Percentiles rank a stretch among this genome's conserved stretches.
Evolutionary conservation across 2,329 filamentous ascomycete genomes (phyloP).

Genomic region (Venturia oleaginea): DNA sequence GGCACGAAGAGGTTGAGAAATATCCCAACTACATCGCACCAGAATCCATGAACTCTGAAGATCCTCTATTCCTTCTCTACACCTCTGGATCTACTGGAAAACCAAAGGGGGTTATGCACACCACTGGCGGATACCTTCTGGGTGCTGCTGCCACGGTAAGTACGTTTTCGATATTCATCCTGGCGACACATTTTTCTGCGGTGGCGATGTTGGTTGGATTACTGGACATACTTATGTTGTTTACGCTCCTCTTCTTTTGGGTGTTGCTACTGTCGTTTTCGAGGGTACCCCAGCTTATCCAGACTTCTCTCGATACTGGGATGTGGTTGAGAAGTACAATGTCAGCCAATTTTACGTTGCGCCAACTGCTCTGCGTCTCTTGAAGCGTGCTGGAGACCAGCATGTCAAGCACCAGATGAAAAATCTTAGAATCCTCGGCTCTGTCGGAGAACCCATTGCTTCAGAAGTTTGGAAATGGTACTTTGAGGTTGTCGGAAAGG

Average conservation of each 20-base stretch:
- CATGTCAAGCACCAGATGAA: conserved; percentile 87
- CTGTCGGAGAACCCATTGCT: conserved; percentile 94
- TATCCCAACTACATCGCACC: conserved; percentile 89
- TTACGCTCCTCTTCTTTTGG: conserved; percentile 86
- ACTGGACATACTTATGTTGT: conserved; percentile 98
- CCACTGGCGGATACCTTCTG: conserved; percentile 87
- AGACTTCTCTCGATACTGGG: conserved; percentile 97
- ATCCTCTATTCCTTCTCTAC: conserved; percentile 94
- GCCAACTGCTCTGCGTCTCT: conserved; percentile 79
- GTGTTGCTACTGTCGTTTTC: conserved; percentile 91
- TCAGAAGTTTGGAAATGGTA: conserved; percentile 99
- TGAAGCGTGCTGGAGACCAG: conserved; percentile 92
- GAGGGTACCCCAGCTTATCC: conserved; percentile 97
- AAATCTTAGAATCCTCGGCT: conserved; percentile 80
- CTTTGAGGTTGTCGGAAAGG: conserved; percentile 87
- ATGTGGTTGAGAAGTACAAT: conserved; percentile 89
- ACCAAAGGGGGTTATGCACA: conserved; percentile 98
- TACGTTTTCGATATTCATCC: conserved; percentile 98
- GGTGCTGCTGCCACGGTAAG: conserved; percentile 87
- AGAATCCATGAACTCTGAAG: conserved; percentile 83
- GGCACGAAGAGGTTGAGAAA: conserved; percentile 97
- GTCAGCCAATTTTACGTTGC: conserved; percentile 98
- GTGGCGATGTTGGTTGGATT: conserved; percentile 98
- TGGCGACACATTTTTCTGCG: conserved; percentile 90
- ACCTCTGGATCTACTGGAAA: conserved; percentile 97